A percentile compares a stretch with the other conserved stretches of the same genome.
phyloP scores from a whole-genome alignment of 2,329 filamentous ascomycete genomes.

The Xylariaceae sp. region DNA sequence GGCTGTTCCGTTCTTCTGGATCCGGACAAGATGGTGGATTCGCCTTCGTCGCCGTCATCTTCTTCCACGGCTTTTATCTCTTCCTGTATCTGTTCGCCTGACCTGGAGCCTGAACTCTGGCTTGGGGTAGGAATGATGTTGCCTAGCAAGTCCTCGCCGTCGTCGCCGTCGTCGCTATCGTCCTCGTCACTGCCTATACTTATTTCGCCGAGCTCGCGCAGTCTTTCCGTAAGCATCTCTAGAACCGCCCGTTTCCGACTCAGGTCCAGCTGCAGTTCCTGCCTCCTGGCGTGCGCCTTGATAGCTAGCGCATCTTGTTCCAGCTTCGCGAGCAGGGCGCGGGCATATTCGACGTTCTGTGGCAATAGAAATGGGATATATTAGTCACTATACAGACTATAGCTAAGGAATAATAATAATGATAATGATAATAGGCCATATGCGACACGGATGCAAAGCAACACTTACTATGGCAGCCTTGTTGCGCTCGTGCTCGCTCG shows the following conservation, averaged over 20 bases:
- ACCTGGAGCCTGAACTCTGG: conserved; percentile 43
- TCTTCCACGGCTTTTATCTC: conserved; percentile 7
- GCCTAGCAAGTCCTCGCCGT: conserved; percentile 53
- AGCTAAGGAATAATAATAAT: conserved; percentile 2
- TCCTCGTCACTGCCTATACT: conserved; percentile 36
- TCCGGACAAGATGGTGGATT: conserved; percentile 21
- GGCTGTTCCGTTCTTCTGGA: conserved; percentile 2
- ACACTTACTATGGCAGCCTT: conserved; percentile 48
- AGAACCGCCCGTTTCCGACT: conserved; percentile 59
- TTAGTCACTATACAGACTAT: background rate
- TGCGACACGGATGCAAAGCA: conserved; percentile 2
- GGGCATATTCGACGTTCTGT: conserved; percentile 68
- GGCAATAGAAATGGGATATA: background rate
- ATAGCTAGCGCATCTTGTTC: conserved; percentile 62
- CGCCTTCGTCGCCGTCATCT: conserved; percentile 14
- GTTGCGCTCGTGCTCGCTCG: conserved; percentile 61
- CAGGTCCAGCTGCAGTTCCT: conserved; percentile 58
- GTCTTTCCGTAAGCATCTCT: conserved; percentile 58
- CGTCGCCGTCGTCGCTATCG: conserved; percentile 49
- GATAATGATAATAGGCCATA: background rate
- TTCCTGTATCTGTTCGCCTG: conserved; percentile 13
- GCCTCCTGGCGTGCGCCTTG: conserved; percentile 52
- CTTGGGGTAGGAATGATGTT: conserved; percentile 51
- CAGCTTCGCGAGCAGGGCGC: conserved; percentile 60
- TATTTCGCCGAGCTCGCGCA: conserved; percentile 64